Percentiles rank a stretch among this genome's conserved stretches.
Conservation (phyloP, 352 stramenopile genomes). For the Aphanomyces astaci region DNA sequence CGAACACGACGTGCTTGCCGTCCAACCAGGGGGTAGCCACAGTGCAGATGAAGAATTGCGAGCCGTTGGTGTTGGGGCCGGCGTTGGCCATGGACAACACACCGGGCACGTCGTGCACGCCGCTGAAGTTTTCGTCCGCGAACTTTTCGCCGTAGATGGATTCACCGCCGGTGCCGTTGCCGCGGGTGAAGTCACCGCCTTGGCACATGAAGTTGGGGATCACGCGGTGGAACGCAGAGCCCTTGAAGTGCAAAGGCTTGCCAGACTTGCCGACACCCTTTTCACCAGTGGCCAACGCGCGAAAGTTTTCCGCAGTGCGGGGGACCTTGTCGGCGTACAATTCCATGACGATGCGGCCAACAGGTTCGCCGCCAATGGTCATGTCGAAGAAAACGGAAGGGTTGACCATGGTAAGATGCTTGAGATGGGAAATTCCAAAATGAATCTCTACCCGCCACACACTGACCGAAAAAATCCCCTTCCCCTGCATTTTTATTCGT, state of each 20-base stretch:
- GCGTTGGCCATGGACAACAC: constrained; percentile 96
- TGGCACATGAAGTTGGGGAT: constrained; percentile 84
- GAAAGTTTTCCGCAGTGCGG: constrained; percentile 53
- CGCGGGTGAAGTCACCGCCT: constrained; percentile 80
- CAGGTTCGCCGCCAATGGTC: constrained; percentile 85
- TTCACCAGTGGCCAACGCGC: constrained; percentile 46
- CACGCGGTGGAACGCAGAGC: constrained; percentile 83
- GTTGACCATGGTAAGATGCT: constrained; percentile 57
- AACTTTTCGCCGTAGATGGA: constrained; percentile 95
- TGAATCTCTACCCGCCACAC: constrained; percentile 1
- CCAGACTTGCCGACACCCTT: constrained; percentile 51
- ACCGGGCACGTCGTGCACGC: constrained; percentile 88
- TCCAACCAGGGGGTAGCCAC: constrained; percentile 87
- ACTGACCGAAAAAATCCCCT: not conserved
- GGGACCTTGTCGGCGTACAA: constrained; percentile 83
- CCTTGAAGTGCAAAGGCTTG: constrained; percentile 81
- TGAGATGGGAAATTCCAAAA: constrained; percentile 21
- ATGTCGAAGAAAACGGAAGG: constrained; percentile 98
- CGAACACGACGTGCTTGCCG: constrained; percentile 92
- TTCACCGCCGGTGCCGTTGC: constrained; percentile 89
- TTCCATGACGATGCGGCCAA: constrained; percentile 86
- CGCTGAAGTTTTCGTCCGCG: constrained; percentile 94
- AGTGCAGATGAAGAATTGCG: constrained; percentile 96
- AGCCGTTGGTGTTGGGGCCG: constrained; percentile 95
- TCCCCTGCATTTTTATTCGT: not conserved